Conservation (phyloP, 176 grass and related monocot species). For the Raddia distichophylla region DNA sequence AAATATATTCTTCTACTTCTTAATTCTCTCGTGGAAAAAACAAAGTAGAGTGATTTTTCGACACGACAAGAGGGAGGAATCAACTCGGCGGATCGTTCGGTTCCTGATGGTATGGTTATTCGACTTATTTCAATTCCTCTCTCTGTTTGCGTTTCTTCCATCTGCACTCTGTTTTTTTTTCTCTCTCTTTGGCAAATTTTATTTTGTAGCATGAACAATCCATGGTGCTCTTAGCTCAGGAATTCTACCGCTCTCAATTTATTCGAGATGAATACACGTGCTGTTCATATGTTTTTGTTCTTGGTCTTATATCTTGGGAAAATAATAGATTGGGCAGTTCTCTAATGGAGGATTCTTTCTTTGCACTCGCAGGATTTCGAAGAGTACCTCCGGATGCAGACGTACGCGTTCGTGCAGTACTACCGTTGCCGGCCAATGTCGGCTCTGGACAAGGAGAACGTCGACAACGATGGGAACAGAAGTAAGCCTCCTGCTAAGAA, state of each 20-base stretch:
- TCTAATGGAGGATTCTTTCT: background rate
- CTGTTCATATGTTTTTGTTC: background rate
- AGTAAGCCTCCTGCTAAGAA: background rate
- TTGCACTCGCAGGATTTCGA: constrained; percentile 30
- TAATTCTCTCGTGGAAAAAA: background rate
- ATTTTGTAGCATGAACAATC: background rate
- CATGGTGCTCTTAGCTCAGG: background rate
- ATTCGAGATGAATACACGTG: background rate
- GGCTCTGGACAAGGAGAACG: background rate
- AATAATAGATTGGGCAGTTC: background rate
- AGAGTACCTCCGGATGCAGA: constrained; percentile 5
- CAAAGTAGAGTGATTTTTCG: background rate
- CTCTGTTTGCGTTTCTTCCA: too few relatives aligned
- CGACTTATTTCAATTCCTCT: background rate
- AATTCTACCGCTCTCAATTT: background rate
- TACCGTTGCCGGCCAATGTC: constrained; percentile 23
- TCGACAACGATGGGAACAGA: constrained; percentile 17
- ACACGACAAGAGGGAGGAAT: background rate
- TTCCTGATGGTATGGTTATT: constrained; percentile 13
- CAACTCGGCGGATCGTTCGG: background rate
- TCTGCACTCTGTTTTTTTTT: background rate
- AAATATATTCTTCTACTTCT: background rate
- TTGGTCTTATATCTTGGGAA: background rate
- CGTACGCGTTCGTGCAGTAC: background rate
- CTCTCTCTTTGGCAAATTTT: background rate